A percentile compares a stretch with the other conserved stretches of the same genome.
These are phyloP conservation scores for Haplosporangium gracile DNA, from an alignment of 192 early-diverging fungal species.

Conservation along the genomic window DNA sequence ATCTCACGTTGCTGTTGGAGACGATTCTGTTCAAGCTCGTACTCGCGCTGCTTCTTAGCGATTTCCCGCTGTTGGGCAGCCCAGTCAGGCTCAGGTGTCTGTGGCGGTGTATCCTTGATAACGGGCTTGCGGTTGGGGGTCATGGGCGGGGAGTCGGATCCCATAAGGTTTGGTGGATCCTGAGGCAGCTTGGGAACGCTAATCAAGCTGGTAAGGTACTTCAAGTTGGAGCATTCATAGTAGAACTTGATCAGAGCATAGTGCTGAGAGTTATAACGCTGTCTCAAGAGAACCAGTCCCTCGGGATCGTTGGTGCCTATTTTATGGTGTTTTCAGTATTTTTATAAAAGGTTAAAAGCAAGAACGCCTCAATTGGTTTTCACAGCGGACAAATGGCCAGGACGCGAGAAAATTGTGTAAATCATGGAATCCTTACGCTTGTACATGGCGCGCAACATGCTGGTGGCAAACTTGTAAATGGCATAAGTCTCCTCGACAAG, in stretches of 20 bases:
- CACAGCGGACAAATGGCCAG: too few relatives aligned
- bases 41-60: constrained; percentile 74
- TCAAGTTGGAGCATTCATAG: constrained; percentile 87
- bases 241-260: constrained; percentile 92
- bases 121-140: constrained; percentile 64
- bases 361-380: not conserved
- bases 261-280: constrained; percentile 89
- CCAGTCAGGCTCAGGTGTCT: constrained; percentile 56
- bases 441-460: constrained; percentile 98
- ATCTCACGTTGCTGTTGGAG: constrained; percentile 71
- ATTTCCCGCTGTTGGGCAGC: constrained; percentile 74
- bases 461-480: constrained; percentile 96
- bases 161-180: constrained; percentile 89
- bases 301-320: constrained; percentile 75
- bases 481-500: constrained; percentile 95
- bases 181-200: constrained; percentile 86
- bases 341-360: not conserved
- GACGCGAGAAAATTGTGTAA: not conserved
- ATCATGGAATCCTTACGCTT: constrained; percentile 66
- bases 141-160: constrained; percentile 71
- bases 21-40: constrained; percentile 71
- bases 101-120: constrained; percentile 40
- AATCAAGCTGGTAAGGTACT: constrained; percentile 95
- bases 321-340: not conserved
- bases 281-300: constrained; percentile 88